Conservation (phyloP, 1,139 yeast species). For the Sugiyamaella novakii region DNA sequence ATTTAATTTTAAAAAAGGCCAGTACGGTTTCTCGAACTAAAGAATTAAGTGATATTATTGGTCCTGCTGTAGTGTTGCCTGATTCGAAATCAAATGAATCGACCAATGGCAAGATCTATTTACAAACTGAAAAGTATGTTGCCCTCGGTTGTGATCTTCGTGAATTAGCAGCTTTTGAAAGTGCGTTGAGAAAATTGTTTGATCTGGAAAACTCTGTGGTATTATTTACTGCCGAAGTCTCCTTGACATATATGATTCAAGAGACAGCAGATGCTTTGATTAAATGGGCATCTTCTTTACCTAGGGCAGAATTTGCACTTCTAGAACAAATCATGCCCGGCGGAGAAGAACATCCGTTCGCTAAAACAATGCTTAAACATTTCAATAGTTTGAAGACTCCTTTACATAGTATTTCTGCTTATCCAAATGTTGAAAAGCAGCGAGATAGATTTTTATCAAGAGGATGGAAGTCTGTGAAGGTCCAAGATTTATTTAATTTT, state of each 20-base stretch:
- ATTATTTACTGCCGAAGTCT: conserved; percentile 78
- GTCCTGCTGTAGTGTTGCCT: conserved; percentile 30
- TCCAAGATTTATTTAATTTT: conserved; percentile 57
- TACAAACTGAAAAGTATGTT: conserved; percentile 54
- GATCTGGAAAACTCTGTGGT: conserved; percentile 45
- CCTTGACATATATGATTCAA: conserved; percentile 77
- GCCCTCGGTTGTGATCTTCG: conserved; percentile 76
- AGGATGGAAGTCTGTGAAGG: conserved; percentile 55
- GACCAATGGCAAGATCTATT: conserved; percentile 34
- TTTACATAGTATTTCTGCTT: conserved; percentile 62
- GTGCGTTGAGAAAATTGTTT: conserved; percentile 42
- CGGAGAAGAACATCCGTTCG: conserved; percentile 65
- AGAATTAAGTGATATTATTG: conserved; percentile 54
- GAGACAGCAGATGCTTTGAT: conserved; percentile 68
- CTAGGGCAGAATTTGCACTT: conserved; percentile 62
- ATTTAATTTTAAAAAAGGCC: conserved; percentile 57
- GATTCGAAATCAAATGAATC: conserved; percentile 7
- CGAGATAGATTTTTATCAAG: conserved; percentile 50
- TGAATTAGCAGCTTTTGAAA: conserved; percentile 48
- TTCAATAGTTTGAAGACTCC: conserved; percentile 70
- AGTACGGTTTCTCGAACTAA: conserved; percentile 52
- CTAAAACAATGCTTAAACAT: conserved; percentile 73
- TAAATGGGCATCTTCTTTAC: conserved; percentile 49
- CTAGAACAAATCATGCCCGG: conserved; percentile 75
- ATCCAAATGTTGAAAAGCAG: conserved; percentile 58